Conservation (phyloP, 1,284 basidiomycete species). For the Puccinia novopanici region DNA sequence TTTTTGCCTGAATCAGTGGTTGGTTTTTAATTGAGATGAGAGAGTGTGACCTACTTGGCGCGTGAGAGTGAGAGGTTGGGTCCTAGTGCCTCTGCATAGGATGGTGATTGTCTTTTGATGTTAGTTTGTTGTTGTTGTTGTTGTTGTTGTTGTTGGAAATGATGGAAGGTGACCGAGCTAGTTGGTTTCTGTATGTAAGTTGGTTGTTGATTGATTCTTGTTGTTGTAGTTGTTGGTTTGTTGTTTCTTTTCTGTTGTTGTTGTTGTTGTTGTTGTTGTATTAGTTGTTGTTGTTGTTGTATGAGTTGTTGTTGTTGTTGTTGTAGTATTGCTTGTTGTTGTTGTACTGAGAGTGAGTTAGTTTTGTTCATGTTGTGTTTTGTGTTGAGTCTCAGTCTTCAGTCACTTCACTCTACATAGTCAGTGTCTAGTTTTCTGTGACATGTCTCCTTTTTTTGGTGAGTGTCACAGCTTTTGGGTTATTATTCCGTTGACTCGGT, state of each 20-base stretch:
- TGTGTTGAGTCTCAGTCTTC: not conserved
- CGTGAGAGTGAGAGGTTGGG: conserved; percentile 25
- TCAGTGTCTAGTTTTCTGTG: not conserved
- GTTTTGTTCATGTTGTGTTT: not conserved
- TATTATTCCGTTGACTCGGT: too few species aligned
- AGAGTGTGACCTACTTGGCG: conserved; percentile 31
- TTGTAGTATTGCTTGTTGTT: not conserved
- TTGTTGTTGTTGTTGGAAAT: conserved; percentile 19
- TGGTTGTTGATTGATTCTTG: conserved; percentile 31
- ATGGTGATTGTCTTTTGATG: not conserved
- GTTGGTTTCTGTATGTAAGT: not conserved
- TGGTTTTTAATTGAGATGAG: not conserved
- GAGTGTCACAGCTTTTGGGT: too few species aligned
- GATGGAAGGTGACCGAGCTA: too few species aligned
- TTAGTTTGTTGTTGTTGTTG: not conserved
- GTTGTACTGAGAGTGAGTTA: not conserved
- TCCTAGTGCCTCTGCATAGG: conserved; percentile 29
- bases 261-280: not conserved
- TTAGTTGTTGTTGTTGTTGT: not conserved
- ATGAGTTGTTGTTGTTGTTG: conserved; percentile 3
- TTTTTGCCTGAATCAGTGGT: not conserved
- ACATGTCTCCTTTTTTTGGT: not conserved
- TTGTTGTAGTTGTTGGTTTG: not conserved
- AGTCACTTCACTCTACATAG: not conserved
- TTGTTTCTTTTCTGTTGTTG: not conserved